phyloP scores from a whole-genome alignment of 306 rosid species.

The Prunus dulcis region DNA sequence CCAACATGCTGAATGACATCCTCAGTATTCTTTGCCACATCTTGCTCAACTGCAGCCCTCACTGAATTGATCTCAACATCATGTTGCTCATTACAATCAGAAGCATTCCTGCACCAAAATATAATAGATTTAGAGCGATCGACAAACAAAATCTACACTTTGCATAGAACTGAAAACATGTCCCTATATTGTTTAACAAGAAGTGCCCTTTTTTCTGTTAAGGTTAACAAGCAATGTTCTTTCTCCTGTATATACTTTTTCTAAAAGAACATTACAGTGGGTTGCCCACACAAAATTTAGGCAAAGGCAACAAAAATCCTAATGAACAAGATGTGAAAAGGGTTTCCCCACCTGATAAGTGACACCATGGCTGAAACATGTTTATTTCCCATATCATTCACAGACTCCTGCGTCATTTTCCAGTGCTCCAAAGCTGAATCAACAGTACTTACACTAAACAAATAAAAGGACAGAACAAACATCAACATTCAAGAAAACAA shows the following conservation, averaged over 20 bases:
- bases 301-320: not conserved
- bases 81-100: constrained; percentile 59
- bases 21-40: constrained; percentile 53
- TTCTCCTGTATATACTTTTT: not conserved
- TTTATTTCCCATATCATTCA: constrained; percentile 57
- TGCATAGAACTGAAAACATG: not conserved
- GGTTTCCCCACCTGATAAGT: constrained; percentile 56
- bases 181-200: not conserved
- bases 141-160: not conserved
- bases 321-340: not conserved
- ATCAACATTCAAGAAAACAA: not conserved
- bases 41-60: constrained; percentile 60
- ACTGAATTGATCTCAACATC: constrained; percentile 59
- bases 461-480: constrained; percentile 5
- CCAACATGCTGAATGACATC: constrained; percentile 53
- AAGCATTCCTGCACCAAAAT: constrained; percentile 50
- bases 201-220: not conserved
- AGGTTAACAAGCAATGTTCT: not conserved
- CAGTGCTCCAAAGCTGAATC: constrained; percentile 59
- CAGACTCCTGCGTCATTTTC: constrained; percentile 52
- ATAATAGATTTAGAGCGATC: constrained; percentile 7
- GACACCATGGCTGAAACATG: constrained; percentile 55
- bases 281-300: not conserved
- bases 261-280: not conserved
- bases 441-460: constrained; percentile 47